phyloP scores from a whole-genome alignment of 306 rosid genomes.

The Myrica gale region DNA sequence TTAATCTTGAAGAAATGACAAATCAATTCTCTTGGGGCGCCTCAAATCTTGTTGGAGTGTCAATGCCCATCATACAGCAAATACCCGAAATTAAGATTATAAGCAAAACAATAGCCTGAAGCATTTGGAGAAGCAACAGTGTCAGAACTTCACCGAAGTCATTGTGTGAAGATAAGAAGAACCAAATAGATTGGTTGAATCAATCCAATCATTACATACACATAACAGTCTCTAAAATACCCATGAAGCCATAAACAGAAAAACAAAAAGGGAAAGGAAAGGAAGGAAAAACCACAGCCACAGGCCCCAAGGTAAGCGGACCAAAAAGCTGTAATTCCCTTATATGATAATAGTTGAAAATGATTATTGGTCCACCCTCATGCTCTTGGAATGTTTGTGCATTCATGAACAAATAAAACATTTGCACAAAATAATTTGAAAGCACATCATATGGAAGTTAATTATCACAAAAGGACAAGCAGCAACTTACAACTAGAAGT shows the following conservation, averaged over 20 bases:
- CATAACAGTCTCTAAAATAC: not conserved
- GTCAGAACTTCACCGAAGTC: constrained; percentile 31
- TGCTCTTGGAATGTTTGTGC: not conserved
- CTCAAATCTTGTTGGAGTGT: constrained; percentile 96
- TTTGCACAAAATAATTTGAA: not conserved
- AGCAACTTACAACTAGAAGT: constrained; percentile 71
- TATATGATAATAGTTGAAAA: not conserved
- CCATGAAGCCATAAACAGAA: not conserved
- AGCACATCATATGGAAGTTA: not conserved
- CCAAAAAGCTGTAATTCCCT: not conserved
- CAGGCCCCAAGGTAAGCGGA: too few species aligned
- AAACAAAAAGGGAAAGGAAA: too few species aligned
- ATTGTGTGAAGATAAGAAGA: not conserved
- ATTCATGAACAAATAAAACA: not conserved
- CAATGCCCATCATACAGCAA: constrained; percentile 99
- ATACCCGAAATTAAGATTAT: constrained; percentile 87
- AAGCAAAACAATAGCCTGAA: constrained; percentile 81
- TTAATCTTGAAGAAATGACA: constrained; percentile 14
- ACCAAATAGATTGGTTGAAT: not conserved
- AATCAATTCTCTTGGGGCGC: constrained; percentile 73
- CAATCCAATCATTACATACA: not conserved
- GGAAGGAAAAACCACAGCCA: not conserved
- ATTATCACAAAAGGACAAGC: constrained; percentile 17
- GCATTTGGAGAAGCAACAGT: constrained; percentile 24
- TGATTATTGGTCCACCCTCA: not conserved